phyloP scores from a whole-genome alignment of 768 basidiomycete genomes.

The Naganishia antarctica region DNA sequence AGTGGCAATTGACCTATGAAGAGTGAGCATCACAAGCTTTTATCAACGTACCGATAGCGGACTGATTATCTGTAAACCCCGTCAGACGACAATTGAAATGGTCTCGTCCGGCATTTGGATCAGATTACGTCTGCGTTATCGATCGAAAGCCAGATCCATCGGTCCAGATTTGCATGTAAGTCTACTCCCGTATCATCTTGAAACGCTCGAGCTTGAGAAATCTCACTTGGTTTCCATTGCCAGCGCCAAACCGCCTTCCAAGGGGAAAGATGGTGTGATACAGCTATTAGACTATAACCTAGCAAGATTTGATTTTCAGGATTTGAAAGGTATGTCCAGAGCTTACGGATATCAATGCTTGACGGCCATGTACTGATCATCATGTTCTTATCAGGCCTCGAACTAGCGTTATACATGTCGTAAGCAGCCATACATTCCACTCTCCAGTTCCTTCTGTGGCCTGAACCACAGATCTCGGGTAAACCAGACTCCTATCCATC shows the following conservation, averaged over 20 bases:
- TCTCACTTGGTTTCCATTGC: not conserved
- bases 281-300: constrained; percentile 48
- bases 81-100: constrained; percentile 38
- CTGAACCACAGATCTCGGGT: not conserved
- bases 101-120: constrained; percentile 23
- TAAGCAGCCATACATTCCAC: not conserved
- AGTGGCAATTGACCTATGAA: constrained; percentile 47
- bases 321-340: constrained; percentile 34
- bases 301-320: constrained; percentile 46
- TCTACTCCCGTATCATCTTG: not conserved
- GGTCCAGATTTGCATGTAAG: constrained; percentile 47
- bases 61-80: not conserved
- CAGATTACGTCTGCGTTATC: constrained; percentile 43
- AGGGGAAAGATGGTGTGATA: constrained; percentile 38
- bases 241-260: constrained; percentile 39
- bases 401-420: constrained; percentile 28
- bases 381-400: constrained; percentile 26
- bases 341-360: not conserved
- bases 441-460: not conserved
- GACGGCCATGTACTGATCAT: constrained; percentile 29
- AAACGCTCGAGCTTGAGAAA: too few relatives aligned
- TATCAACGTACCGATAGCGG: not conserved
- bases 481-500: constrained; percentile 28
- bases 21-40: constrained; percentile 30
- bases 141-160: constrained; percentile 46